Evolutionary conservation across 768 basidiomycete species (phyloP).

Genomic region (Mycena floridula): DNA sequence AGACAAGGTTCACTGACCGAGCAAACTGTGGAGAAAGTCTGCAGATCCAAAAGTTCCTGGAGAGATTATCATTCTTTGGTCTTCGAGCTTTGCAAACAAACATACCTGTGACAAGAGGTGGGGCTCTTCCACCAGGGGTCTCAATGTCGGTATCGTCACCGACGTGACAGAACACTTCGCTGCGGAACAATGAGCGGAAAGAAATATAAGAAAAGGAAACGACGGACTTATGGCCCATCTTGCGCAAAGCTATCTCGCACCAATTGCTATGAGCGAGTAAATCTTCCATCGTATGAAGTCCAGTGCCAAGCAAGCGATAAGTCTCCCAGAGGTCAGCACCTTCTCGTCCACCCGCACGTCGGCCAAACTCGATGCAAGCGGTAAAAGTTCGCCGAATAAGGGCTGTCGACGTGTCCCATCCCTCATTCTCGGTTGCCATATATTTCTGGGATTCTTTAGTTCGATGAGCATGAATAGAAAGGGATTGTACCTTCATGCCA

Average conservation of each 20-base stretch:
- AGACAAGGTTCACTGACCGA: constrained; percentile 45
- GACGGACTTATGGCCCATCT: constrained; percentile 59
- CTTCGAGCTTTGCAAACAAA: no score
- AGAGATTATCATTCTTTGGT: no score
- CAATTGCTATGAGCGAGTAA: constrained; percentile 45
- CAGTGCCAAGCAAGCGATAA: constrained; percentile 66
- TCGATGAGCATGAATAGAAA: no score
- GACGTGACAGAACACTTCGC: no score
- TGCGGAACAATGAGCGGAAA: no score
- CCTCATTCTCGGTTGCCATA: constrained; percentile 62
- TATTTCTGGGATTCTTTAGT: constrained; percentile 68
- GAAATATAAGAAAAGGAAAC: no score
- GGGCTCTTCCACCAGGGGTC: constrained; percentile 49
- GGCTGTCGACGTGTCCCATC: constrained; percentile 72
- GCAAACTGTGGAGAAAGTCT: constrained; percentile 60
- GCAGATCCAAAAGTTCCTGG: constrained; percentile 65
- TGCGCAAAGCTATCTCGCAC: constrained; percentile 72
- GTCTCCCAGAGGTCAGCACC: constrained; percentile 56
- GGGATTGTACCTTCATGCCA: constrained; percentile 63
- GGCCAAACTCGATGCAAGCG: constrained; percentile 62
- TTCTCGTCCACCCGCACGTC: constrained; percentile 49
- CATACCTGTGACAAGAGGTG: constrained; percentile 63
- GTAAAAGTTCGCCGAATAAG: constrained; percentile 57
- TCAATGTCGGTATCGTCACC: constrained; percentile 50
- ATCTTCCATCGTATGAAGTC: constrained; percentile 42